Evolutionary conservation across 176 grass and related monocot genomes (phyloP), one percentile per base, ranked within the genome.

Genomic region (Zoysia japonica): DNA sequence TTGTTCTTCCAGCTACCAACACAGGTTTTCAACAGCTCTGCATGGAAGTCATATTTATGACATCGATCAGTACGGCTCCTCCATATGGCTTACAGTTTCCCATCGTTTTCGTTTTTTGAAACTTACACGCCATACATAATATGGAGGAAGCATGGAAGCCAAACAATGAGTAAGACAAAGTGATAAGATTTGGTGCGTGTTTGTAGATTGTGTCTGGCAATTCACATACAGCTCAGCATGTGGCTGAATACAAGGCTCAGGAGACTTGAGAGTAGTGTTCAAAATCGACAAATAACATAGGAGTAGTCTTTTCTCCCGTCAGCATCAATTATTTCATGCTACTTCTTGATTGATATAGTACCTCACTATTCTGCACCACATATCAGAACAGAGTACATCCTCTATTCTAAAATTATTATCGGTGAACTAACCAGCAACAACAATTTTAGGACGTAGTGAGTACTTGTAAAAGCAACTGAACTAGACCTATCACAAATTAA

Each of bases 81-180:
- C 28, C 28, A 28, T 28, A 28, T 28, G 28, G 28, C 28, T 28
- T 28, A 28, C 28, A 28, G 28, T 28, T 28, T 28, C 28, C 28
- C 28, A 28, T 28, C 28, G 28, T 28, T 28, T 28, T 28, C 28
- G 28, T 28, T 28, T 28, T 28, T 28, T 28, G 28, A 28, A 28
- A 28, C 28, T 28, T 28, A 28, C 28, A 28, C 28, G 28, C 28
- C 28, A 28, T 28, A 28, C 39, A 72, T 67, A 80, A 74, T 28
- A 83, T 47, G 61, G 12, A 46, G 15, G 46, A 54, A 68, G 40
- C 39, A 75, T 28, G 47, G 62, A 37, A 80, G 28, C 62, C 81
- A 88, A 78, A 64, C 76, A 80, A 80, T 11, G 38, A 63, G 70
- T 72, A 80, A 46, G 28, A 70, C 80, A 88, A 61, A 68, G 4